Base-by-base conservation (phyloP, 352 stramenopile species). In the Phytophthora pisi region DNA sequence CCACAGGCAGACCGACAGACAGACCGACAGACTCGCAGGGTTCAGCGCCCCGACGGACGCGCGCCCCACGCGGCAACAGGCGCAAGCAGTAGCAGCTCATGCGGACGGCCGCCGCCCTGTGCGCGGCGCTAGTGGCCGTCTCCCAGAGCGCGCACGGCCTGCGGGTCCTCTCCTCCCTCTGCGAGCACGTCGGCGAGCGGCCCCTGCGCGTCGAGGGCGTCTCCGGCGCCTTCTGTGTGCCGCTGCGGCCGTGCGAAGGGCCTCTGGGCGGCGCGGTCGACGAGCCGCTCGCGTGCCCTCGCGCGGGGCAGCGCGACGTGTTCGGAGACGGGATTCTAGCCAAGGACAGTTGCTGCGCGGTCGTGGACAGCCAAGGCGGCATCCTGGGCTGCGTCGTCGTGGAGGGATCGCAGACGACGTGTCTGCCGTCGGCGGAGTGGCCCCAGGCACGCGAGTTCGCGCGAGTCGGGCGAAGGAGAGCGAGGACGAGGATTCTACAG, bases 281-380 rank as follows among this genome's bases (percentile, higher is more conserved):
- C 10, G 36, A 64, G 34, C 51, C 62, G 8, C 68, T 80, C n/a
- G 66, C 67, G 0, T 89, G 80, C 49, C 80, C 80, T 3, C 46
- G 40, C 6, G 56, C 60, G 10, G 78, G 78, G 11, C 67, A 79
- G 34, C 55, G 59, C 36, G 59, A 73, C 20, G 57, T 59, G 0
- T 61, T 66, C 23, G 64, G 72, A 23, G 47, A 49, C 4, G 54
- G 23, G 6, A n/a, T 63, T 31, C 50, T 89, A 9, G 23, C 47
- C 13, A 30, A 26, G 23, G 78, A 79, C 53, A 85, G 73, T 53
- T 89, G 80, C 73, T 89, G 80, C 43, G 74, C 80, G 3, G 62
- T 75, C 4, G 40, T 85, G 18, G 60, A 76, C 57, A 58, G 23
- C 28, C 13, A 52, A 1, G 70, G 45, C 6, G 78, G 70, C 1